Base-by-base conservation (phyloP, 1,284 basidiomycete genomes). In the Boletus semigastroideus region DNA sequence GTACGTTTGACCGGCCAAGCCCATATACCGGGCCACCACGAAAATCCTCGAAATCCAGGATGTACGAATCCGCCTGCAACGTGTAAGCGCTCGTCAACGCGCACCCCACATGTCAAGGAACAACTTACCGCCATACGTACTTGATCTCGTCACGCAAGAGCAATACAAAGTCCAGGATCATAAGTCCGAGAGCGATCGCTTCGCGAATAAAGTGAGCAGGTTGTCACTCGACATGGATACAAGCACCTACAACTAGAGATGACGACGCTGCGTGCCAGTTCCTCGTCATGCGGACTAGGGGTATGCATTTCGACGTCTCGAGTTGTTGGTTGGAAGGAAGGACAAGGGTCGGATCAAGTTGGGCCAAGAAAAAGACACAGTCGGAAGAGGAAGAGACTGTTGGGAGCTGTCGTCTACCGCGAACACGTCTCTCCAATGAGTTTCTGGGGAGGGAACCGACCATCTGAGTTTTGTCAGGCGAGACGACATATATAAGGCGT, bases 1-100 rank as follows among this genome's bases (percentile, higher is more conserved):
- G 41, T 25, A 66, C 62, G 57, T 51, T 45, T 64, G 63, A 41
- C 55, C 48, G 5, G 19, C 28, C 14, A 66, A 2, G 4, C 61
- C 62, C 0, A 50, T 1, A 42, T 59, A 63, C 22, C 63, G 54
- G 5, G 52, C 5, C 5, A 49, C 1, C 8, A 65, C 4, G 20
- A 59, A 63, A 12, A 48, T 10, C 28, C 45, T 46, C 16, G 63
- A 33, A 16, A 25, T 27, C 54, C 55, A 53, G 25, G 49, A 51
- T 12, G 10, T 16, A 11, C 53, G 42, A 8, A 59, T 12, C 22
- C 46, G 48, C 22, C 63, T 64, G 39, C 10, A 42, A 33, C 14
- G 1, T 1, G 5, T 20, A 22, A 25, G 20, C 4, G 16, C 49
- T 14, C 19, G 33, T n/a, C 16, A 38, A 27, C 6, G n/a, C 1